Evolutionary conservation across 2,329 filamentous ascomycete genomes (phyloP), one percentile per base, ranked within the genome.

Genomic region (Phoma sp.): DNA sequence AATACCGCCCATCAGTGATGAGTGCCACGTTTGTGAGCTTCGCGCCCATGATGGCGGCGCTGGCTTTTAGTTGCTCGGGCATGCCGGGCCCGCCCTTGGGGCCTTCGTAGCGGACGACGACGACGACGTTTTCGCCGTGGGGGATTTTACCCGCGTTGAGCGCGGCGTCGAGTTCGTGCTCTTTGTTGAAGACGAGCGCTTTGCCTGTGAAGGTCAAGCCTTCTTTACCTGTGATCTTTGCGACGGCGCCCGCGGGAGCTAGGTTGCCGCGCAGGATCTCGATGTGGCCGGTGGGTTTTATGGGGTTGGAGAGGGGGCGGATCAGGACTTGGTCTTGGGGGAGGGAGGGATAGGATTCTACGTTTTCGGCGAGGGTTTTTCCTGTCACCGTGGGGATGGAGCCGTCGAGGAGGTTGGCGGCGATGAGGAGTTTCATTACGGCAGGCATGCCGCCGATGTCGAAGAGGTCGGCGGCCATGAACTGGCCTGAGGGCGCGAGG

Each of bases 141-240:
- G 86, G 85, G 41, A 92, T 89, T 44, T 88, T 82, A 50, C 92
- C 88, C 19, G 80, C 79, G 22, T 86, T 88, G 12, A 98, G 82
- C 0, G 93, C 92, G 0, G 82, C 77, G 73, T 96, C 87, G 39
- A 97, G 86, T 64, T 88, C 83, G 64, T 87, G 82, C 76, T 97
- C 94, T 70, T 95, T 94, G 76, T 97, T 82, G 74, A 95, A 98
- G 40, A 96, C 91, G 19, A 87, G 84, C 0, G 92, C 94, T 61
- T 86, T 86, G 43, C 94, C 94, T 0, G 83, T 88, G 76, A 98
- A 98, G 12, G 78, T 81, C 6, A 92, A 83, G 2, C 94, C 94
- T 75, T 98, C 94, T 74, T 97, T 97, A 32, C 94, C 94, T 0
- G 94, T 97, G 75, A 98, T 97, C 77, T 98, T 98, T 57, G 92